Percentiles rank a stretch among this genome's conserved stretches.
Evolutionary conservation across 805 yeast species (phyloP).

Genomic region (Metschnikowia anglica): DNA sequence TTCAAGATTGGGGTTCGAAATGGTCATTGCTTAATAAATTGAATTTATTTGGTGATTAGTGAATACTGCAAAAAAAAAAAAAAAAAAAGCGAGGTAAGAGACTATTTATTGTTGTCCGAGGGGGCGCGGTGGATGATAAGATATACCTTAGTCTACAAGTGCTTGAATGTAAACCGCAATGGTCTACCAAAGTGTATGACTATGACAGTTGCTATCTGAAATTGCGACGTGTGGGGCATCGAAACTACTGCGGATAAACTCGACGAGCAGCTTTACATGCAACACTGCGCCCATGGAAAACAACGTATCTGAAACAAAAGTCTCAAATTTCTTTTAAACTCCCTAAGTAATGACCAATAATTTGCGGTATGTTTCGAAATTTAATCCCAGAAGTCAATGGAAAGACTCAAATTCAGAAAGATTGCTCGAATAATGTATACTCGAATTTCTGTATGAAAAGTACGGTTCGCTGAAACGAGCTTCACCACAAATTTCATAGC

Average conservation of each 20-base stretch:
- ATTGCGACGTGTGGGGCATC: slow-evolving; percentile 8
- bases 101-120: not conserved
- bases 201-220: slow-evolving; percentile 6
- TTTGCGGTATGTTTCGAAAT: too few species aligned
- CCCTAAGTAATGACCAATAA: too few species aligned
- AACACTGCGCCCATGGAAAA: too few species aligned
- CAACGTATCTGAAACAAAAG: too few species aligned
- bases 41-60: not conserved
- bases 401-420: too few species aligned
- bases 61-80: not conserved
- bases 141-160: not conserved
- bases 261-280: too few species aligned
- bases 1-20: slow-evolving; percentile 38
- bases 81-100: not conserved
- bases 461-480: too few species aligned
- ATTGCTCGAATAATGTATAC: too few species aligned
- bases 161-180: slow-evolving; percentile 1
- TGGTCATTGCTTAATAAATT: slow-evolving; percentile 21
- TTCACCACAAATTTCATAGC: too few species aligned
- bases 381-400: too few species aligned
- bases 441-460: too few species aligned
- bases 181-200: not conserved
- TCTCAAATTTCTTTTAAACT: too few species aligned
- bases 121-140: slow-evolving; percentile 1
- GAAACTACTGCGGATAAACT: not conserved